Conservation (phyloP, 2,329 filamentous ascomycete genomes). For the Macroventuria anomochaeta region DNA sequence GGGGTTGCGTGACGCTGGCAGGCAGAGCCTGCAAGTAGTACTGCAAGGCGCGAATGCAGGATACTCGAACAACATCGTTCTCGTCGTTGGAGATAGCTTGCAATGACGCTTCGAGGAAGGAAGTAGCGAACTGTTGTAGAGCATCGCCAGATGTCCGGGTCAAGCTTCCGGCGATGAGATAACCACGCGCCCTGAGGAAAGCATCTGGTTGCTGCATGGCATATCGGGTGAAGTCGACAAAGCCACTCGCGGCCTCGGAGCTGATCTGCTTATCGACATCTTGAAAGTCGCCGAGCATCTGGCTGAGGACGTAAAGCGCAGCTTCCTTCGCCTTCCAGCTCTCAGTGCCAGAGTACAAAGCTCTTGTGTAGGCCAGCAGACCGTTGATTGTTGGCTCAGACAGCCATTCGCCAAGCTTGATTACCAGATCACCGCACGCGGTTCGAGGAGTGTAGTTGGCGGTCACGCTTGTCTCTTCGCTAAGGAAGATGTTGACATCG, state of each 20-base stretch:
- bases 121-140: conserved; percentile 62
- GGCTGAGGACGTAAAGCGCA: conserved; percentile 82
- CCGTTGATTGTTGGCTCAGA: conserved; percentile 77
- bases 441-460: conserved; percentile 96
- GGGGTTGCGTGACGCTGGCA: conserved; percentile 57
- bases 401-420: conserved; percentile 93
- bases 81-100: conserved; percentile 76
- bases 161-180: conserved; percentile 81
- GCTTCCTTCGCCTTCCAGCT: conserved; percentile 77
- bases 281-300: conserved; percentile 81
- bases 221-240: conserved; percentile 80
- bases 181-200: conserved; percentile 84
- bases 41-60: conserved; percentile 87
- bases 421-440: conserved; percentile 87
- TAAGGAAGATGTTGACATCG: conserved; percentile 92
- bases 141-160: conserved; percentile 69
- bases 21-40: conserved; percentile 65
- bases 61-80: conserved; percentile 88
- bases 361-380: conserved; percentile 76
- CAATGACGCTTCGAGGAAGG: conserved; percentile 74
- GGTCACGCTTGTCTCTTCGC: conserved; percentile 92
- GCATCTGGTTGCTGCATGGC: conserved; percentile 74
- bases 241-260: conserved; percentile 71
- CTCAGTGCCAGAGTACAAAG: conserved; percentile 66
- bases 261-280: conserved; percentile 77